Evolutionary conservation across 306 rosid species (phyloP).

Genomic region (Mimosa bimucronata): DNA sequence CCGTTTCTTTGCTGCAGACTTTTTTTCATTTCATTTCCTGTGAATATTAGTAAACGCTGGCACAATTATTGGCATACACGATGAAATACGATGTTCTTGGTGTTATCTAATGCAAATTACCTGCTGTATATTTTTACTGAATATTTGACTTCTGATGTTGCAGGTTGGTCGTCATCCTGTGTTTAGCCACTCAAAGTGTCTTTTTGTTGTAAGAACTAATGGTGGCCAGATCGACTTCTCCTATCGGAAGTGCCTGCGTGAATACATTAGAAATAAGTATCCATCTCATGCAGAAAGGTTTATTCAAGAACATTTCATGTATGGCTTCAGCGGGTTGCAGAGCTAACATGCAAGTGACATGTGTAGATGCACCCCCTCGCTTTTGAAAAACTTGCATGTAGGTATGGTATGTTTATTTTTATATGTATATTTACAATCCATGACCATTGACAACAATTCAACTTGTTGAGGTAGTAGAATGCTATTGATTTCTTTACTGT

Average conservation of each 20-base stretch:
- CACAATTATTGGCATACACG: no score
- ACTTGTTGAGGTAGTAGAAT: not conserved
- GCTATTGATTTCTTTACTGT: slow-evolving; percentile 4
- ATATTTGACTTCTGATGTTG: slow-evolving; percentile 41
- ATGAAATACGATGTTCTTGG: no score
- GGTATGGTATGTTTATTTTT: slow-evolving; percentile 45
- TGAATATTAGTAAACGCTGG: no score
- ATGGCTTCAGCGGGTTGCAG: not conserved
- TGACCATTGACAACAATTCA: not conserved
- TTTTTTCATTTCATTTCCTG: no score
- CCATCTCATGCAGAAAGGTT: slow-evolving; percentile 78
- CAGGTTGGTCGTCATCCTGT: slow-evolving; percentile 92
- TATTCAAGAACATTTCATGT: slow-evolving; percentile 72
- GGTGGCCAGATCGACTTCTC: slow-evolving; percentile 90
- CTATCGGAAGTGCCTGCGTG: slow-evolving; percentile 79
- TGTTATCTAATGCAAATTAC: not conserved
- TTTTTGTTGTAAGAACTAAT: slow-evolving; percentile 84
- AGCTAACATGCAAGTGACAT: not conserved
- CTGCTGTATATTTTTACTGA: slow-evolving; percentile 27
- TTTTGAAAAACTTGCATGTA: not conserved
- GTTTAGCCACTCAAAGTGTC: slow-evolving; percentile 72
- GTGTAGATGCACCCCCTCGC: not conserved
- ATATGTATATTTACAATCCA: not conserved
- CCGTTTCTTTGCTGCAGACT: no score
- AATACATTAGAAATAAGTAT: slow-evolving; percentile 57